Evolutionary conservation across 2,329 filamentous ascomycete genomes (phyloP).

Genomic region (Neofusicoccum umdonicola): DNA sequence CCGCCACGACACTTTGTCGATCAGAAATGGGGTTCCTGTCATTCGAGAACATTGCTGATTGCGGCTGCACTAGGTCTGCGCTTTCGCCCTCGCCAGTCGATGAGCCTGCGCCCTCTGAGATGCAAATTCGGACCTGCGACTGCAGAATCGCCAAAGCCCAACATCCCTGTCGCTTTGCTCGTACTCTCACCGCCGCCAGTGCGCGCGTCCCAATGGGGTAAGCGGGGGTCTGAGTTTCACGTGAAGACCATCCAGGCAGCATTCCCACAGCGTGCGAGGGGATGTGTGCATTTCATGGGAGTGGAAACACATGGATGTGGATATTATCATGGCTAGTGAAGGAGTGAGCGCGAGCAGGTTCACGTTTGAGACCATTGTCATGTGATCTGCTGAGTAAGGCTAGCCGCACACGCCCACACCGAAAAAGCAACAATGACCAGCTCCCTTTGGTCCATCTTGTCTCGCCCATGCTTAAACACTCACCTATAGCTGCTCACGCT

Average conservation of each 20-base stretch:
- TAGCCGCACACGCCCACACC: not conserved
- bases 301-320: too few species aligned
- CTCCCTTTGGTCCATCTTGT: not conserved
- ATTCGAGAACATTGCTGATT: constrained; percentile 12
- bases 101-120: not conserved
- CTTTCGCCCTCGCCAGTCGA: not conserved
- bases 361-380: not conserved
- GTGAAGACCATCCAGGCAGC: not conserved
- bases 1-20: constrained; percentile 9
- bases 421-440: not conserved
- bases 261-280: not conserved
- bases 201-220: not conserved
- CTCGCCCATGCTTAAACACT: not conserved
- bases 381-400: not conserved
- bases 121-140: not conserved
- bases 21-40: constrained; percentile 7
- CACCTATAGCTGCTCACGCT: not conserved
- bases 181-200: not conserved
- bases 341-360: not conserved
- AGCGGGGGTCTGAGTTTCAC: not conserved
- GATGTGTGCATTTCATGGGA: too few species aligned
- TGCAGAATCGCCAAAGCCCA: not conserved
- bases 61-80: not conserved
- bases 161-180: not conserved
- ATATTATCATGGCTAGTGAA: not conserved